Evolutionary conservation across 2,329 filamentous ascomycete genomes (phyloP).

Genomic region (Fusarium concolor): DNA sequence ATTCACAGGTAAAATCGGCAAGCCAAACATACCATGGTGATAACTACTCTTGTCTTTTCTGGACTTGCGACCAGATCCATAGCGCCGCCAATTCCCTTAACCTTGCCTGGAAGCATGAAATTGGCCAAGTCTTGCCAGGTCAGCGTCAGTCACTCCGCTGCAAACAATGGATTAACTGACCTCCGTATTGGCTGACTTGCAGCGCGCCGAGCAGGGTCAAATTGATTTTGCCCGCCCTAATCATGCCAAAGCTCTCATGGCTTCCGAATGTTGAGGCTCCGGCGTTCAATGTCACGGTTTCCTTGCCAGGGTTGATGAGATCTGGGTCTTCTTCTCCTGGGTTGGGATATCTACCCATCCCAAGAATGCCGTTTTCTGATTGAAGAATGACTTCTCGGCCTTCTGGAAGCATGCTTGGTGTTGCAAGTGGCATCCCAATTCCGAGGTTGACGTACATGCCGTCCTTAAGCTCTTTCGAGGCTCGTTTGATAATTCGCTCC

Average conservation of each 20-base stretch:
- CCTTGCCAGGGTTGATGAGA: conserved; percentile 91
- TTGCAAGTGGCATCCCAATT: conserved; percentile 92
- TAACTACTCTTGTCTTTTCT: conserved; percentile 85
- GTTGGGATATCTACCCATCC: conserved; percentile 74
- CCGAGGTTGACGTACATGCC: conserved; percentile 93
- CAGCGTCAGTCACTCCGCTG: not conserved
- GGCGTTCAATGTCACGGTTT: conserved; percentile 83
- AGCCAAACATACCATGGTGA: conserved; percentile 71
- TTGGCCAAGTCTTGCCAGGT: conserved; percentile 75
- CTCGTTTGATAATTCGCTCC: conserved; percentile 76
- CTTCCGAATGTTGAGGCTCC: conserved; percentile 84
- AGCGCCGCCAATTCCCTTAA: conserved; percentile 91
- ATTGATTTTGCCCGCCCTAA: conserved; percentile 82
- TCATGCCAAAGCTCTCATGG: conserved; percentile 86
- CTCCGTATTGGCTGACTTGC: conserved; percentile 78
- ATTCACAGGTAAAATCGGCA: too few relatives aligned
- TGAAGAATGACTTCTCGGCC: conserved; percentile 82
- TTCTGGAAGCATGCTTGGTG: conserved; percentile 80
- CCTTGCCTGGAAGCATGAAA: conserved; percentile 91
- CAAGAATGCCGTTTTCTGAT: conserved; percentile 81
- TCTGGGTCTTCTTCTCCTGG: conserved; percentile 84
- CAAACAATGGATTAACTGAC: not conserved
- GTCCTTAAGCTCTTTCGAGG: conserved; percentile 90
- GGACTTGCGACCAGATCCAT: conserved; percentile 95
- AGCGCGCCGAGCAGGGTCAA: conserved; percentile 89